Evolutionary conservation across 2,329 filamentous ascomycete genomes (phyloP), one percentile per base, ranked within the genome.

Genomic region (Bipolaris sorokiniana): DNA sequence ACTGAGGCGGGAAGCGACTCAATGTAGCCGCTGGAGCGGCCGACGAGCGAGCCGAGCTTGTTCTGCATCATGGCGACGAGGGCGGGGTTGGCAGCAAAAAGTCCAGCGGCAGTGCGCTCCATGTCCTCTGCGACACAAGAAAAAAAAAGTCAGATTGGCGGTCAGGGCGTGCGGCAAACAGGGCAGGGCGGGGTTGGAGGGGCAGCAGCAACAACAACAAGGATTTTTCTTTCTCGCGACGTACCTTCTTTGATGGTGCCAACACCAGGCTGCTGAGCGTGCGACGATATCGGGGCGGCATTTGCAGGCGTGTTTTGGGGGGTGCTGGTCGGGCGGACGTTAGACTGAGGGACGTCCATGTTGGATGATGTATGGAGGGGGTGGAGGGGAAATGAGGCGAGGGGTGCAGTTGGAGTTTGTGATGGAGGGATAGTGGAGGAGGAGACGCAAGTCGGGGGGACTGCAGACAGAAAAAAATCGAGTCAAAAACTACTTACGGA

Each of bases 51-150:
- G 65, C 92, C 91, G 69, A 99, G 90, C 79, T 95, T 95, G 72
- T 92, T 93, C 83, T 99, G 92, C 79, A 99, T 98, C 91, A 99
- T 95, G 67, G 92, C 90, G 61, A 98, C 90, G 66, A 99, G 88
- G 71, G 90, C 89, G 58, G 96, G 95, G 82, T 99, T 97, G 79
- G 95, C 89, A 68, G 95, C 94, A 76, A 99, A 97, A 76, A 99
- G 88, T 61, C 91, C 94, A 59, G 93, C 93, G 61, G 94, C 93
- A 55, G 91, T 85, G 78, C 90, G 90, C 76, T 97, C 92, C 72
- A 97, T 83, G 63, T 96, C 92, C 87, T 98, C 95, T 97, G 78
- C 61, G 26, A 10, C 10, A 28, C 26, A 50, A 13, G 33, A 56
- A 56, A 48, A 58, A 58, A 70, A 70, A 72, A 68, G 51, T 68